phyloP scores from a whole-genome alignment of 2,329 filamentous ascomycete species.

The Phaeosphaeriaceae sp. region DNA sequence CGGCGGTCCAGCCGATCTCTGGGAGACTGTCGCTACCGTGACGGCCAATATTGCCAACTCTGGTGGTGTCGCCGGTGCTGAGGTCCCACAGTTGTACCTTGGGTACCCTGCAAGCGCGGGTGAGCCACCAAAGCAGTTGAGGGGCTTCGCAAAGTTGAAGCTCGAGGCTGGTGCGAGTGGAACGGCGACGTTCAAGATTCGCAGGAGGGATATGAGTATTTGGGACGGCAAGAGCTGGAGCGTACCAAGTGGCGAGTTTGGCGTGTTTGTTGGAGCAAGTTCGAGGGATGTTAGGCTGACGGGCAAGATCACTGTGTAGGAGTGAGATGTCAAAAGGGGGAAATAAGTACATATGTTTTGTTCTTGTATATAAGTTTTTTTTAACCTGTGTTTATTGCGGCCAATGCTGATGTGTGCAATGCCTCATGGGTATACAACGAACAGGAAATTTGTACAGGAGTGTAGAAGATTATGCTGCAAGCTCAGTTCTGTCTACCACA shows the following conservation, averaged over 20 bases:
- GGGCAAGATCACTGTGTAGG: slow-evolving; percentile 41
- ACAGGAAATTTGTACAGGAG: too few species aligned
- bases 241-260: slow-evolving; percentile 43
- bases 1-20: slow-evolving; percentile 42
- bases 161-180: slow-evolving; percentile 36
- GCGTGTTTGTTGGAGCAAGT: slow-evolving; percentile 41
- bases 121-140: slow-evolving; percentile 43
- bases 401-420: too few species aligned
- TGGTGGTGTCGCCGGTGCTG: slow-evolving; percentile 43
- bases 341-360: too few species aligned
- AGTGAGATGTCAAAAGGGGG: neutral
- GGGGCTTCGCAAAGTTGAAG: slow-evolving; percentile 46
- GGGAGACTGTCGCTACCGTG: slow-evolving; percentile 43
- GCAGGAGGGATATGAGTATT: slow-evolving; percentile 46
- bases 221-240: slow-evolving; percentile 47
- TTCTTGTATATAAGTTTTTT: too few species aligned
- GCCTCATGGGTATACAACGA: too few species aligned
- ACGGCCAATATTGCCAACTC: slow-evolving; percentile 46
- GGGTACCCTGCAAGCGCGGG: slow-evolving; percentile 39
- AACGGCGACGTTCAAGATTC: slow-evolving; percentile 43
- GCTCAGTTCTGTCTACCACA: too few species aligned
- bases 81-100: slow-evolving; percentile 49
- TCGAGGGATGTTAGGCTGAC: slow-evolving; percentile 46
- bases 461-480: too few species aligned
- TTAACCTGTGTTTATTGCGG: too few species aligned